These are phyloP conservation scores for Sporothrix brasiliensis DNA, from an alignment of 2,329 filamentous ascomycete species.

Conservation along the genomic window DNA sequence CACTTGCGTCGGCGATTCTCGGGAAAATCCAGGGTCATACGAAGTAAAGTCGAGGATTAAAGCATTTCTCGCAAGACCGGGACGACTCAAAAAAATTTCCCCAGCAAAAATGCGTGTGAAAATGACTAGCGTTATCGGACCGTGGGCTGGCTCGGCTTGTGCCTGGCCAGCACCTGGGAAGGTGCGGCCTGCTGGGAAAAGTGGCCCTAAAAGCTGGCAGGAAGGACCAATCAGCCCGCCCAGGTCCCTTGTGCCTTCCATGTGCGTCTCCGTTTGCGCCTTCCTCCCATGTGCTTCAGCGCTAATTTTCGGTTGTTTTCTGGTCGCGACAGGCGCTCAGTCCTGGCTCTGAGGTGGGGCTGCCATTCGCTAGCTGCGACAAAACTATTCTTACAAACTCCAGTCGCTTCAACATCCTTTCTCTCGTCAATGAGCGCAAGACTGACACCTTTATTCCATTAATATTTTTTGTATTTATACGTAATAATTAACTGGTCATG, in stretches of 20 bases:
- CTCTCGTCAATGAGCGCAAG: too few relatives aligned
- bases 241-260: conserved; percentile 9
- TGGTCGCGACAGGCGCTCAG: conserved; percentile 9
- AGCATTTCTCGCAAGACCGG: conserved; percentile 9
- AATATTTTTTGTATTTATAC: too few relatives aligned
- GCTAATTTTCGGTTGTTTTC: conserved; percentile 3
- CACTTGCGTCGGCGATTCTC: conserved; percentile 6
- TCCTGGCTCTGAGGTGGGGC: background rate
- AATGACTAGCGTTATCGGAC: conserved; percentile 32
- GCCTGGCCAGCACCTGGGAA: background rate
- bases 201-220: background rate
- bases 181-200: background rate
- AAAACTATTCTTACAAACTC: background rate
- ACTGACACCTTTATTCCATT: too few relatives aligned
- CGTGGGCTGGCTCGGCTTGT: conserved; percentile 24
- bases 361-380: conserved; percentile 16
- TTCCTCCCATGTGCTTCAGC: background rate
- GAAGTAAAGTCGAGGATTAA: conserved; percentile 7
- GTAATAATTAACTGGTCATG: too few relatives aligned
- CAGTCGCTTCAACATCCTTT: background rate
- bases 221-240: background rate
- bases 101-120: conserved; percentile 23
- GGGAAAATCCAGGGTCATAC: background rate
- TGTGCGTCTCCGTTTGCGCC: background rate
- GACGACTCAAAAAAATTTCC: conserved; percentile 31